These are phyloP conservation scores for Vaccinium vitisidaea DNA, from an alignment of 148 eudicot genomes.

Conservation along the genomic window DNA sequence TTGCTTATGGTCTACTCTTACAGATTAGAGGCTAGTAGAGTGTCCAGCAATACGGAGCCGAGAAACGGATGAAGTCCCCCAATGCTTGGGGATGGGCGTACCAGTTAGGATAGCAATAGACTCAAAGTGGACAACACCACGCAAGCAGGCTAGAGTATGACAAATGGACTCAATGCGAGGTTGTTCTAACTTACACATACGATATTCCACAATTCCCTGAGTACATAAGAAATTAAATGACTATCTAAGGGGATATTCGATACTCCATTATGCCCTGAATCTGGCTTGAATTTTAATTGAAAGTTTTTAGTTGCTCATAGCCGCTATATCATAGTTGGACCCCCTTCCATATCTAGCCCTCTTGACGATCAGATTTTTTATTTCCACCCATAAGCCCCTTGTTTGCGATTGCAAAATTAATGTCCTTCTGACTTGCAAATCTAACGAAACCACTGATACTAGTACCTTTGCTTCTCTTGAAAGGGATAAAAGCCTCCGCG, in stretches of 20 bases:
- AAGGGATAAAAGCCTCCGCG: too few species aligned
- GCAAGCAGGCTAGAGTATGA: not conserved
- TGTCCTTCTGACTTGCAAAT: too few species aligned
- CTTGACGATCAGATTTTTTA: too few species aligned
- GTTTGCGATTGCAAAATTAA: too few species aligned
- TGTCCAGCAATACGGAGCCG: not conserved
- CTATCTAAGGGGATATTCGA: not conserved
- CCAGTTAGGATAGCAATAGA: not conserved
- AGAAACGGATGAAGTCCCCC: not conserved
- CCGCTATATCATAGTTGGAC: too few species aligned
- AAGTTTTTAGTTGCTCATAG: too few species aligned
- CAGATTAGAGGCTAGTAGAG: not conserved
- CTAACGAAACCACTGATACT: too few species aligned
- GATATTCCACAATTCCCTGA: not conserved
- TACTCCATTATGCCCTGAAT: too few species aligned
- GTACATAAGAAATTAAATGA: not conserved
- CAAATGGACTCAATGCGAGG: not conserved
- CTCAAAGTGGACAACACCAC: not conserved
- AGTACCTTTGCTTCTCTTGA: too few species aligned
- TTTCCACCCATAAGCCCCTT: too few species aligned
- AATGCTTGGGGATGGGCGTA: not conserved
- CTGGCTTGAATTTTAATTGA: too few species aligned
- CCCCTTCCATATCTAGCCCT: too few species aligned
- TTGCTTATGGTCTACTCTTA: not conserved
- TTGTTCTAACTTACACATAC: not conserved